Conservation (phyloP, 73 alveolate genomes). For the Uronychia binucleata region DNA sequence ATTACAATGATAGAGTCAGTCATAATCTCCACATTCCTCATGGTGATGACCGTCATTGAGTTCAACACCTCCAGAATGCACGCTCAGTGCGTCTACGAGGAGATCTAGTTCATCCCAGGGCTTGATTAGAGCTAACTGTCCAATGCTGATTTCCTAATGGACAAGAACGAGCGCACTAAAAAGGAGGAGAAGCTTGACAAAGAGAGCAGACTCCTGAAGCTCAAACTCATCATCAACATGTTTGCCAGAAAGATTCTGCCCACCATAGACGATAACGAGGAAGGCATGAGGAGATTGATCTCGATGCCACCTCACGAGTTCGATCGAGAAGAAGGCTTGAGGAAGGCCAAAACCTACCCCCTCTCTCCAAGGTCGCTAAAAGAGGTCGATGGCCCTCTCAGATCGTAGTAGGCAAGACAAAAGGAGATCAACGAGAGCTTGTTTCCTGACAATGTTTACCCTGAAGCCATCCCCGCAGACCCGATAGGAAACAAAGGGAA, state of each 20-base stretch:
- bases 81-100: slow-evolving; percentile 1
- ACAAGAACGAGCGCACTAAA: neutral
- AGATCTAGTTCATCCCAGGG: neutral
- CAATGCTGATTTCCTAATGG: neutral
- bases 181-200: slow-evolving; percentile 19
- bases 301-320: slow-evolving; percentile 25
- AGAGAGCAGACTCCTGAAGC: slow-evolving; percentile 34
- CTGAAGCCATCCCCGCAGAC: neutral
- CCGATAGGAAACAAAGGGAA: neutral
- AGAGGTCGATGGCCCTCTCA: neutral
- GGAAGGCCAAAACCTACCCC: slow-evolving; percentile 4
- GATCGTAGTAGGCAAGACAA: neutral
- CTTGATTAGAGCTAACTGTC: neutral
- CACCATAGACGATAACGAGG: slow-evolving; percentile 6
- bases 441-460: neutral
- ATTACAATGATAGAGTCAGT: neutral
- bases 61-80: slow-evolving; percentile 10
- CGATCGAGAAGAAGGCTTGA: slow-evolving; percentile 4
- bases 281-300: slow-evolving; percentile 8
- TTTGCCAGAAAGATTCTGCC: slow-evolving; percentile 31
- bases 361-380: neutral
- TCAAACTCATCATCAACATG: slow-evolving; percentile 28
- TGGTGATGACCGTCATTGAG: slow-evolving; percentile 49
- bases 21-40: slow-evolving; percentile 9
- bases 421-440: neutral